Evolutionary conservation across 345 rosid genomes (phyloP), one percentile per base, ranked within the genome.

Genomic region (Eucalyptus cloeziana): DNA sequence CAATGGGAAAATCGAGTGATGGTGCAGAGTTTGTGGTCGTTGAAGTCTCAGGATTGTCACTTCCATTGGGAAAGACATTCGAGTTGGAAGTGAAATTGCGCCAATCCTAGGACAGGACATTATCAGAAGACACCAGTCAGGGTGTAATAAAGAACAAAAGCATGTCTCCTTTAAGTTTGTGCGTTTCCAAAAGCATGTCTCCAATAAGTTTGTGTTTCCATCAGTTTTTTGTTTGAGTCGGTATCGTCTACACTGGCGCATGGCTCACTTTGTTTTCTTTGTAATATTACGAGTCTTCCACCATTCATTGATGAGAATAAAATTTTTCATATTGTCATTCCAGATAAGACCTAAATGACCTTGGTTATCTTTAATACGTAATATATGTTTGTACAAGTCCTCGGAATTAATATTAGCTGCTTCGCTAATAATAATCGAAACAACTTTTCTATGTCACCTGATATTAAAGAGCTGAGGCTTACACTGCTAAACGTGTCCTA

Each of bases 41-140:
- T 13, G 80, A 87, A 30, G 37, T 87, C 8, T 9, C 93, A 13
- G 49, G 49, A 80, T 87, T 95, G 45, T 86, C 92, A 2, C 49
- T 93, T 71, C 93, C 76, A 8, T 43, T 93, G 44, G 95, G 94
- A 56, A 47, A 92, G 87, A 93, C 92, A 87, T 95, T 96, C 88
- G 87, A 91, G 88, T 90, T 95, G 89, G 89, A 91, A 85, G 67
- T 94, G 64, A 92, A 87, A 62, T 80, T 89, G 33, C 43, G 86
- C 76, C 76, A 7, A 64, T 64, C 76, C 31, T 64, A 64, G 33
- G 37, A 64, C 37, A 64, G 31, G 15, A 64, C 76, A 14, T 64
- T 7, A 7, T 64, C 37, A n/a, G 76, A 8, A 64, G 33, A 62
- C 15, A 62, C 69, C 17, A 33, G 69, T 62, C 69, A 12, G 37